Percentiles rank a stretch among this genome's conserved stretches.
These are phyloP conservation scores for Alternaria panax DNA, from an alignment of 2,329 filamentous ascomycete genomes.

Conservation along the genomic window DNA sequence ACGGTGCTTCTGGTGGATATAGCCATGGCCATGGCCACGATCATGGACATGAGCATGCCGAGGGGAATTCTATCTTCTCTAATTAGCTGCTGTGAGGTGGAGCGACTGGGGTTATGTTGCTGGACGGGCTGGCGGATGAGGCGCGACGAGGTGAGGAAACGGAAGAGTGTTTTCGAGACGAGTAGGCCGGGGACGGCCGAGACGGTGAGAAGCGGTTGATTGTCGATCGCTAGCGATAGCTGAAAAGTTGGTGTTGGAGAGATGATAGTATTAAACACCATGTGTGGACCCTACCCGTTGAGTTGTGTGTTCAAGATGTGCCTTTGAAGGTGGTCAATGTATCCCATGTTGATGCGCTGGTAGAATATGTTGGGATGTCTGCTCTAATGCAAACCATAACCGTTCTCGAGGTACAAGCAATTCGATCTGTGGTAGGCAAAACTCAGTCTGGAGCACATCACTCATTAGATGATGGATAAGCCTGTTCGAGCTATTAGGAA, in stretches of 20 bases:
- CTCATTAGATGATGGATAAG: not conserved
- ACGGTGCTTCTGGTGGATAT: conserved; percentile 8
- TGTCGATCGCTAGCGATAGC: not conserved
- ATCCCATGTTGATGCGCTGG: not conserved
- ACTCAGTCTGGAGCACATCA: not conserved
- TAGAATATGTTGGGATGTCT: too few species aligned
- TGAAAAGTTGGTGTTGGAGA: not conserved
- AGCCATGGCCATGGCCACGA: conserved; percentile 9
- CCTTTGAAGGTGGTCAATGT: not conserved
- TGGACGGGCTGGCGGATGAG: not conserved
- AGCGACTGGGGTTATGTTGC: conserved; percentile 1
- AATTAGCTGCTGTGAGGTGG: not conserved
- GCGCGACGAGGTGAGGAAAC: not conserved
- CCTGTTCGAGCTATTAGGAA: not conserved
- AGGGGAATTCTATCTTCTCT: conserved; percentile 17
- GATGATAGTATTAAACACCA: not conserved
- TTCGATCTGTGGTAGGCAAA: not conserved
- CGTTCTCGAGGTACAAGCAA: too few species aligned
- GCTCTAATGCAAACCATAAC: too few species aligned
- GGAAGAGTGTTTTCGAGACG: conserved; percentile 3
- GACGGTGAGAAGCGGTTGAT: not conserved
- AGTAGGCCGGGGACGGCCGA: not conserved
- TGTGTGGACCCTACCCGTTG: not conserved
- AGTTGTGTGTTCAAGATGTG: not conserved
- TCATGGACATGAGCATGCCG: conserved; percentile 2